phyloP scores from a whole-genome alignment of 2,329 filamentous ascomycete genomes.

The Hyphodiscus sp. region DNA sequence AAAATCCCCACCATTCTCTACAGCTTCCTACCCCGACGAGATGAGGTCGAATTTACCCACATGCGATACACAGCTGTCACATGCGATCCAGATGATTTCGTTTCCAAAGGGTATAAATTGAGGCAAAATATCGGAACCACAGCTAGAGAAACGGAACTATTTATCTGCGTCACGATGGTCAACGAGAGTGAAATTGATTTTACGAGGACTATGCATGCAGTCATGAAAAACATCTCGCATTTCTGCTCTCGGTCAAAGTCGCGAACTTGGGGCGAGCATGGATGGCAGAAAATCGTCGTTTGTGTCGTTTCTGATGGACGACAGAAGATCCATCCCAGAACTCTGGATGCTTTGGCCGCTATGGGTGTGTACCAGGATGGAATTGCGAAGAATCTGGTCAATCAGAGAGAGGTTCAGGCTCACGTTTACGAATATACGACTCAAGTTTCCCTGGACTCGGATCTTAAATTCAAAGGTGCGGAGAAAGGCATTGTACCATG shows the following conservation, averaged over 20 bases:
- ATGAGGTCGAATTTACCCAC: conserved; percentile 94
- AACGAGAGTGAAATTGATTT: conserved; percentile 98
- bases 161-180: conserved; percentile 98
- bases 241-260: conserved; percentile 92
- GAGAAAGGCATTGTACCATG: conserved; percentile 98
- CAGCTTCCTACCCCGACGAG: conserved; percentile 87
- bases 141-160: conserved; percentile 83
- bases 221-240: conserved; percentile 97
- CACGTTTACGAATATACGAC: conserved; percentile 99
- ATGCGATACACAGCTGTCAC: conserved; percentile 99
- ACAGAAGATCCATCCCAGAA: conserved; percentile 86
- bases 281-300: conserved; percentile 99
- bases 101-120: conserved; percentile 80
- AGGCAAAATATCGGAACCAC: conserved; percentile 84
- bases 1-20: conserved; percentile 98
- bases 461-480: conserved; percentile 97
- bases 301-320: conserved; percentile 94
- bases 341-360: conserved; percentile 86
- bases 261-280: conserved; percentile 91
- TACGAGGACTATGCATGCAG: conserved; percentile 95
- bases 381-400: conserved; percentile 97
- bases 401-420: conserved; percentile 88
- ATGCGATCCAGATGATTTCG: conserved; percentile 92
- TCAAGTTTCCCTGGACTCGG: conserved; percentile 89
- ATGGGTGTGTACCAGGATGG: conserved; percentile 98